These are phyloP conservation scores for Eremothecium gossypii DNA, from an alignment of 1,139 yeast genomes.

Conservation along the genomic window DNA sequence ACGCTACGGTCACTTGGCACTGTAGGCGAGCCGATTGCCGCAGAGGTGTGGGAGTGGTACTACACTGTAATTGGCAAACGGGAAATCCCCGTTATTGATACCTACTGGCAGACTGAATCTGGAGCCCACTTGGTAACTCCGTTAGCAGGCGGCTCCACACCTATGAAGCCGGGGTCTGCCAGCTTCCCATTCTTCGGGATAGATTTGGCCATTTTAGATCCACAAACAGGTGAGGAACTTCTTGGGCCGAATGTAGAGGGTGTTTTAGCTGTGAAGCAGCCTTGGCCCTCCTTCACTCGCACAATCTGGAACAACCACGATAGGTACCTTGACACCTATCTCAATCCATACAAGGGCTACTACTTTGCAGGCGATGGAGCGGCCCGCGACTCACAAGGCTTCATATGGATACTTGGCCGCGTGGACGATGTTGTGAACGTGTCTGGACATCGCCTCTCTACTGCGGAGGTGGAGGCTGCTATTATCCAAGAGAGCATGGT, in stretches of 20 bases:
- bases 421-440: conserved; percentile 80
- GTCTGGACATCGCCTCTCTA: conserved; percentile 70
- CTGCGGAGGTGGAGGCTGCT: conserved; percentile 79
- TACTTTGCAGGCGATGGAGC: conserved; percentile 81
- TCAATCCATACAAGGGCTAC: conserved; percentile 58
- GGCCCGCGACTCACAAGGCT: conserved; percentile 69
- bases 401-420: conserved; percentile 72
- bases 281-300: conserved; percentile 78
- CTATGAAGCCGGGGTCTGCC: conserved; percentile 74
- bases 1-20: conserved; percentile 70
- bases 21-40: conserved; percentile 89
- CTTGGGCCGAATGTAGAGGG: conserved; percentile 60
- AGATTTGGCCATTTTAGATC: conserved; percentile 59
- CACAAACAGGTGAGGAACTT: conserved; percentile 60
- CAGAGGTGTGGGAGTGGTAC: conserved; percentile 92
- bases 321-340: conserved; percentile 61
- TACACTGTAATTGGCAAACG: conserved; percentile 68
- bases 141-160: conserved; percentile 51
- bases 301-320: conserved; percentile 64
- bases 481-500: conserved; percentile 60
- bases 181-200: conserved; percentile 73
- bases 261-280: conserved; percentile 57
- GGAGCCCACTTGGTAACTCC: conserved; percentile 70
- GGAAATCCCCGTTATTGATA: conserved; percentile 66
- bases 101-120: conserved; percentile 81